Base-by-base conservation (phyloP, 257 asterid species). In the Gentiana straminea region DNA sequence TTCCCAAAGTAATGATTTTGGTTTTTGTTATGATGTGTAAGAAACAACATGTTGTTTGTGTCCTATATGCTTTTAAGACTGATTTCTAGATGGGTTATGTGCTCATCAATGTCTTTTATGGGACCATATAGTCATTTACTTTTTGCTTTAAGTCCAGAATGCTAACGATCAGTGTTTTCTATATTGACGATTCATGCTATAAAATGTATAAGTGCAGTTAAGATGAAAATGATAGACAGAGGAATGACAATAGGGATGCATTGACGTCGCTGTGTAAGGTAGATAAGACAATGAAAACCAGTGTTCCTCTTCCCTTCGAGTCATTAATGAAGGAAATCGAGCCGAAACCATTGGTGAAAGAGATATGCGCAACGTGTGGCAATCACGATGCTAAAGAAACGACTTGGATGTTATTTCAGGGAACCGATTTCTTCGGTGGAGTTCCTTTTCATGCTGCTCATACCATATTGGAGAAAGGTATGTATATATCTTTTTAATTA, bases 231-330 rank as follows among this genome's bases (percentile, higher is more conserved):
- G 98, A 91, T 74, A 76, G 77, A 75, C 62, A 73, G 70, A 84
- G 98, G 72, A 85, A 84, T 33, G 84, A 88, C 49, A 84, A 79
- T 72, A 78, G 95, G 67, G 96, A 91, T 79, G 96, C 94, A 49
- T 64, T 87, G 75, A 84, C 24, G 24, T 15, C 24, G 24, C 24
- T 15, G 24, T 15, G 24, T 15, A 15, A 15, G 24, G 0, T 15
- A 15, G 24, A 15, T 15, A 15, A 15, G 24, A 15, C 24, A 15
- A 15, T 15, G 24, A 15, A 15, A 15, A 15, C 24, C 24, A 15
- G 24, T 15, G 24, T 15, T 15, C 24, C 24, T 15, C 24, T 15
- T 15, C 24, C 24, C 24, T 15, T 15, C 24, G 24, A 15, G 24
- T 15, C 60, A 0, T 95, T 84, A 66, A 84, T 91, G 98, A 79